These are phyloP conservation scores for Coniochaeta sp. DNA, from an alignment of 2,329 filamentous ascomycete genomes.

Conservation along the genomic window DNA sequence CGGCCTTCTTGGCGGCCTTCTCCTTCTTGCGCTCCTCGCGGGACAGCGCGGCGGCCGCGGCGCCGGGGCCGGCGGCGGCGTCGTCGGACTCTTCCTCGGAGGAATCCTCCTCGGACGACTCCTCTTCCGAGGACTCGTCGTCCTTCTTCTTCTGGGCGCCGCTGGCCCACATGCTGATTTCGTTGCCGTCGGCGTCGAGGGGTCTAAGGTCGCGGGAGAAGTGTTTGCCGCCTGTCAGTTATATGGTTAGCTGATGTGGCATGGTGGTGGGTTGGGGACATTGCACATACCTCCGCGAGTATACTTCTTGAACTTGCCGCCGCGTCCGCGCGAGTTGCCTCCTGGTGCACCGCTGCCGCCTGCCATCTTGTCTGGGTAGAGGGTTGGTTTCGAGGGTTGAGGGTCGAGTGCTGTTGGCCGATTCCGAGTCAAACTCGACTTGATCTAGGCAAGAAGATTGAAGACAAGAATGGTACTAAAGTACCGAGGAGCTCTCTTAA, in stretches of 20 bases:
- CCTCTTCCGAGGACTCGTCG: neutral
- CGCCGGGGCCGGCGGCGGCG: slow-evolving; percentile 35
- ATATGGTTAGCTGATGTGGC: slow-evolving; percentile 9
- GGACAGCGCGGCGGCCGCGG: slow-evolving; percentile 44
- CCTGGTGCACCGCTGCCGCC: slow-evolving; percentile 32
- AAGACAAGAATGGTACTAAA: no score
- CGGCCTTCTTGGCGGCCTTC: slow-evolving; percentile 86
- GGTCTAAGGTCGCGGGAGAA: slow-evolving; percentile 90
- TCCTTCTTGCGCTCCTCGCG: slow-evolving; percentile 84
- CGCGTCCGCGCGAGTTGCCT: slow-evolving; percentile 63
- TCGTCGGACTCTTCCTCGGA: slow-evolving; percentile 35
- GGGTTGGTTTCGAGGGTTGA: neutral
- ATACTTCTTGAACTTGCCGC: slow-evolving; percentile 91
- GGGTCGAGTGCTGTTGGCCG: neutral
- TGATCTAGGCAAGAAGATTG: neutral
- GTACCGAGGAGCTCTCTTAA: no score
- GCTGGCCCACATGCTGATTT: slow-evolving; percentile 80
- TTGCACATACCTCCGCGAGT: slow-evolving; percentile 73
- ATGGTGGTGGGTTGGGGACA: neutral
- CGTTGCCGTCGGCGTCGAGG: slow-evolving; percentile 81
- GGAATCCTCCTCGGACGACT: slow-evolving; percentile 26
- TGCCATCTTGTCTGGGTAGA: slow-evolving; percentile 33
- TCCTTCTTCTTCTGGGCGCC: slow-evolving; percentile 38
- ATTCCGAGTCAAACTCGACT: neutral
- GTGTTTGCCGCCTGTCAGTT: slow-evolving; percentile 72